These are phyloP conservation scores for Dendrothele bispora DNA, from an alignment of 768 basidiomycete genomes.

Conservation along the genomic window DNA sequence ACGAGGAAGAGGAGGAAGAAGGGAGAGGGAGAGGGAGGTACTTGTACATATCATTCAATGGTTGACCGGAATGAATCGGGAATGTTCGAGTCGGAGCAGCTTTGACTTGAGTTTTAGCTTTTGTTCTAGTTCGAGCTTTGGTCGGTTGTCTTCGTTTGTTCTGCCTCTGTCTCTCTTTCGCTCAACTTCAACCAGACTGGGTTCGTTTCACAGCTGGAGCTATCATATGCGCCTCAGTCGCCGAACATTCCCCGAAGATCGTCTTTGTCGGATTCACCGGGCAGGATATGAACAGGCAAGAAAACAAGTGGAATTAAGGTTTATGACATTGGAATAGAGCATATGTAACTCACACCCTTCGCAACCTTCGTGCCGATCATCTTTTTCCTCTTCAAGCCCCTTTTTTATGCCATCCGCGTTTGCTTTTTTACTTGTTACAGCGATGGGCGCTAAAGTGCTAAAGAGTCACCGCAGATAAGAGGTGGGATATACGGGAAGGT, in stretches of 20 bases:
- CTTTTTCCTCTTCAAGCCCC: too few species aligned
- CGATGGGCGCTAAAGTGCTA: constrained; percentile 60
- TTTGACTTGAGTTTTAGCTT: constrained; percentile 21
- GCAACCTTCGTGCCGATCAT: too few species aligned
- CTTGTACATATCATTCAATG: constrained; percentile 92
- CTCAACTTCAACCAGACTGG: constrained; percentile 80
- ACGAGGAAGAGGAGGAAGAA: too few species aligned
- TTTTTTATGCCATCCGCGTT: constrained; percentile 24
- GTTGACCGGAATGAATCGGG: constrained; percentile 88
- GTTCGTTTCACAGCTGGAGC: constrained; percentile 83
- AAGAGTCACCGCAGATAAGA: constrained; percentile 90
- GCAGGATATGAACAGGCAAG: constrained; percentile 78
- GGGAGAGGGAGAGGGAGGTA: constrained; percentile 78
- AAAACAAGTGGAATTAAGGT: constrained; percentile 10
- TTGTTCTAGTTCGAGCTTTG: too few species aligned
- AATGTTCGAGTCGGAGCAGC: constrained; percentile 48
- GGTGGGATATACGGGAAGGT: constrained; percentile 73
- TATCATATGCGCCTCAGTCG: constrained; percentile 51
- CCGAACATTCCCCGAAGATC: constrained; percentile 87
- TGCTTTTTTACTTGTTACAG: constrained; percentile 28
- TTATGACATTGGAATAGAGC: background rate
- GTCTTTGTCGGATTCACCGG: constrained; percentile 89
- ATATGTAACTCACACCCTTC: too few species aligned
- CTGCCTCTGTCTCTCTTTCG: too few species aligned
- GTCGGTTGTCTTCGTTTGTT: too few species aligned